Base-by-base conservation (phyloP, 2,329 filamentous ascomycete species). In the Mycosphaerella sp. region DNA sequence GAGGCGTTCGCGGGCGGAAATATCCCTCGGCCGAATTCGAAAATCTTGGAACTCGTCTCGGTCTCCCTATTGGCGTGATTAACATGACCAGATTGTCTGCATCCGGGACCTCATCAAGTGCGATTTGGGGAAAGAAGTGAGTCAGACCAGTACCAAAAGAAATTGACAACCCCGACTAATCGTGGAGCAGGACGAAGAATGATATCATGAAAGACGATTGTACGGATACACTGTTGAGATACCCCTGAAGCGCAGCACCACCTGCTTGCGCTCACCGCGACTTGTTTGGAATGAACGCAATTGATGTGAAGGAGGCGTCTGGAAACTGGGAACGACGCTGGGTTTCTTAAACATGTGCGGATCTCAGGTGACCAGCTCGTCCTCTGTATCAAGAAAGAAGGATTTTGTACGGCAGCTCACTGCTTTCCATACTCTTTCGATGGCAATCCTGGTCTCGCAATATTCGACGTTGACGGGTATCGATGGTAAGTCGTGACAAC, bases 201-300 rank as follows among this genome's bases (percentile, higher is more conserved):
- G 47, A 49, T 10, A 10, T 45, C 34, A 53, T 44, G 51, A 53
- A 11, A 26, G 32, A 53, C 40, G 51, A 53, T 38, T 48, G 44
- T 53, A 48, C 44, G 51, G 29, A 41, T 17, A 31, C 41, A 44
- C 46, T 44, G 47, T 53, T 53, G 44, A 52, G 51, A 53, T 47
- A 53, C 38, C 44, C 51, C 48, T 1, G 5, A 41, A 40, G 48
- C 48, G 42, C 48, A 45, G 48, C 48, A 51, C 39, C 44, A 36
- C 12, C 36, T 23, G 29, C 48, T 45, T 31, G 31, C 32, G 48
- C 48, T 23, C 48, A 12, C 34, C 38, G 48, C 48, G 48, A 51
- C 48, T 45, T 51, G 48, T 39, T 36, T 42, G 32, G 23, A 29
- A 3, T 34, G 41, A 12, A 6, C 12, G 14, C 14, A 44, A 36